Evolutionary conservation across 164 flowering plant genomes (phyloP).

Genomic region (Nymphaea colorata): DNA sequence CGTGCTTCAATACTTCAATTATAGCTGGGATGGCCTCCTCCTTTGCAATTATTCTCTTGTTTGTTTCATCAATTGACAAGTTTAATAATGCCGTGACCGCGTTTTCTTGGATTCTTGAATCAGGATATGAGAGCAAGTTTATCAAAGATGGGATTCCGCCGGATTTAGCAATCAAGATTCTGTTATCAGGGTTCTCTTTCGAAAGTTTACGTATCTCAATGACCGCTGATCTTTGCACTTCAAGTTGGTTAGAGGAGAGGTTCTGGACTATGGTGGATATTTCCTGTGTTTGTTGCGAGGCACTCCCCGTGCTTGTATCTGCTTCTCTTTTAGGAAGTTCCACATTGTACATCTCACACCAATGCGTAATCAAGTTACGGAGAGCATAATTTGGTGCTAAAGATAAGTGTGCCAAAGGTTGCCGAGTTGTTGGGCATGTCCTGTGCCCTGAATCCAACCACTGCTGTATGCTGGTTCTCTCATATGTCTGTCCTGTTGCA

Average conservation of each 20-base stretch:
- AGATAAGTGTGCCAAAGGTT: constrained; percentile 41
- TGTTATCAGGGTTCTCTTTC: constrained; percentile 64
- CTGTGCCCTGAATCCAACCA: constrained; percentile 61
- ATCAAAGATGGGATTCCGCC: constrained; percentile 62
- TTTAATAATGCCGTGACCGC: constrained; percentile 77
- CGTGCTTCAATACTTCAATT: constrained; percentile 46
- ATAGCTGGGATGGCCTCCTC: constrained; percentile 66
- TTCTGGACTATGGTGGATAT: constrained; percentile 32
- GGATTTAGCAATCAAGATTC: constrained; percentile 45
- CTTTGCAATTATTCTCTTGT: constrained; percentile 52
- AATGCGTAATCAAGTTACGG: constrained; percentile 54
- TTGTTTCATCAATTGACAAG: constrained; percentile 61
- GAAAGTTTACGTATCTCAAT: constrained; percentile 59
- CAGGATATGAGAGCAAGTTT: constrained; percentile 51
- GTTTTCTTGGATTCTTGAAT: constrained; percentile 61
- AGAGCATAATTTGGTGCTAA: constrained; percentile 77
- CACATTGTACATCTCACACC: constrained; percentile 68
- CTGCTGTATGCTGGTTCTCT: constrained; percentile 61
- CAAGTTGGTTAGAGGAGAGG: constrained; percentile 36
- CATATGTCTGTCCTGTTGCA: constrained; percentile 79
- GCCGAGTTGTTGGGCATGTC: constrained; percentile 79
- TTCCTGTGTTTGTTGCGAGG: constrained; percentile 27
- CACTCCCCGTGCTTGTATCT: background rate
- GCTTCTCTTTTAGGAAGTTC: constrained; percentile 36
- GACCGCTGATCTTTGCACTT: constrained; percentile 40